phyloP scores from a whole-genome alignment of 495 filamentous ascomycete species.

The Penicillium roqueforti region DNA sequence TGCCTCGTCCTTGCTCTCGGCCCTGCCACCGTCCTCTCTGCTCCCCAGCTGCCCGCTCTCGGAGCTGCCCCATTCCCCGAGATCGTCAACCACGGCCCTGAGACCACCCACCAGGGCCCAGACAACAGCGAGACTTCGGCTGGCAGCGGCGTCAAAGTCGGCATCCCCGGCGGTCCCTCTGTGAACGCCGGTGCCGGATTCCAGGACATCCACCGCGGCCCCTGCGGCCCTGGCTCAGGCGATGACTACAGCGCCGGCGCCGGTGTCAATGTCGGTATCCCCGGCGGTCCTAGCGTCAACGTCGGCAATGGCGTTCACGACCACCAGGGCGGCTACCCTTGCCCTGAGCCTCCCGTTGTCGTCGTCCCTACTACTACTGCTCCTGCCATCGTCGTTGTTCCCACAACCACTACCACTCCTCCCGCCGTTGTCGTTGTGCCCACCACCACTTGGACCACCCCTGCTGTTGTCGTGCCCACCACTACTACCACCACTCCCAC shows the following conservation, averaged over 20 bases:
- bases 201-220: slow-evolving; percentile 15
- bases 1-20: slow-evolving; percentile 34
- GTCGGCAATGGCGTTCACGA: slow-evolving; percentile 21
- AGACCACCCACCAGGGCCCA: slow-evolving; percentile 11
- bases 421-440: slow-evolving; percentile 6
- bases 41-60: slow-evolving; percentile 24
- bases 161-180: slow-evolving; percentile 29
- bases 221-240: slow-evolving; percentile 20
- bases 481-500: slow-evolving; percentile 2
- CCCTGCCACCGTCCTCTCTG: slow-evolving; percentile 32
- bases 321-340: slow-evolving; percentile 18
- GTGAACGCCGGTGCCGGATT: slow-evolving; percentile 20
- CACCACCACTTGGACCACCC: neutral
- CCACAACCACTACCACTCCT: neutral
- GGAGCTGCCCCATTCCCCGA: slow-evolving; percentile 15
- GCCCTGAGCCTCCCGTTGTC: slow-evolving; percentile 18
- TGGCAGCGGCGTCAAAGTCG: slow-evolving; percentile 25
- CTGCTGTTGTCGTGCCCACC: slow-evolving; percentile 1
- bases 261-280: slow-evolving; percentile 27
- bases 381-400: slow-evolving; percentile 7
- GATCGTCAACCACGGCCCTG: slow-evolving; percentile 7
- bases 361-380: neutral
- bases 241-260: slow-evolving; percentile 18
- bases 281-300: slow-evolving; percentile 27
- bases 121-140: slow-evolving; percentile 28